These are phyloP conservation scores for Fusarium albidum DNA, from an alignment of 2,329 filamentous ascomycete species.

Conservation along the genomic window DNA sequence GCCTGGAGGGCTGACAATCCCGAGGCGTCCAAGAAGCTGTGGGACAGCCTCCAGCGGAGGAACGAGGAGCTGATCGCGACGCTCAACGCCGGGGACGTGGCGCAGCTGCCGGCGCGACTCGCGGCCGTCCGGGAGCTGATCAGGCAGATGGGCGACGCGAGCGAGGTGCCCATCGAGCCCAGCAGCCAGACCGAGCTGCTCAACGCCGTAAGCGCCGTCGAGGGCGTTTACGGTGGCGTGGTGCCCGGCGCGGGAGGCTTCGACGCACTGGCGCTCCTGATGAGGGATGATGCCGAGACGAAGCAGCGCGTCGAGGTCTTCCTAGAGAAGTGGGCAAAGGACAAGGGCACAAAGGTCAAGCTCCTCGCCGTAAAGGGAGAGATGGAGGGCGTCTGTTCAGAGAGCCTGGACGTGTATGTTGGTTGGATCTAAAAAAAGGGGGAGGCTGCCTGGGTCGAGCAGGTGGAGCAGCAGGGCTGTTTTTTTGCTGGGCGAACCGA, in stretches of 20 bases:
- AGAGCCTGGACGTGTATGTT: constrained; percentile 54
- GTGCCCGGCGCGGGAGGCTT: constrained; percentile 95
- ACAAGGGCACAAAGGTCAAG: constrained; percentile 69
- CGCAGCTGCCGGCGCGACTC: constrained; percentile 56
- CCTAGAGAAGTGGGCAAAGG: constrained; percentile 69
- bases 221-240: constrained; percentile 88
- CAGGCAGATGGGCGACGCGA: constrained; percentile 76
- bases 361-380: constrained; percentile 76
- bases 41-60: constrained; percentile 75
- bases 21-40: constrained; percentile 72
- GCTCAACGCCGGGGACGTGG: constrained; percentile 60
- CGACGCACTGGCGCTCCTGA: constrained; percentile 84
- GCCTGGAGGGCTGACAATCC: constrained; percentile 76
- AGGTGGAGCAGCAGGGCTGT: no score
- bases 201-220: constrained; percentile 74
- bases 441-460: no score
- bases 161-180: constrained; percentile 89
- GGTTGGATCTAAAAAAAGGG: constrained; percentile 53
- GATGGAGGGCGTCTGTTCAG: constrained; percentile 69
- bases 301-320: constrained; percentile 67
- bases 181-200: constrained; percentile 83
- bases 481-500: background rate
- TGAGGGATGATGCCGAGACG: constrained; percentile 76
- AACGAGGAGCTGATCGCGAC: constrained; percentile 77
- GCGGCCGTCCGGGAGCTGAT: constrained; percentile 68